Base-by-base conservation (phyloP, 1,139 yeast genomes). In the Geotrichum citri-aurantii region DNA sequence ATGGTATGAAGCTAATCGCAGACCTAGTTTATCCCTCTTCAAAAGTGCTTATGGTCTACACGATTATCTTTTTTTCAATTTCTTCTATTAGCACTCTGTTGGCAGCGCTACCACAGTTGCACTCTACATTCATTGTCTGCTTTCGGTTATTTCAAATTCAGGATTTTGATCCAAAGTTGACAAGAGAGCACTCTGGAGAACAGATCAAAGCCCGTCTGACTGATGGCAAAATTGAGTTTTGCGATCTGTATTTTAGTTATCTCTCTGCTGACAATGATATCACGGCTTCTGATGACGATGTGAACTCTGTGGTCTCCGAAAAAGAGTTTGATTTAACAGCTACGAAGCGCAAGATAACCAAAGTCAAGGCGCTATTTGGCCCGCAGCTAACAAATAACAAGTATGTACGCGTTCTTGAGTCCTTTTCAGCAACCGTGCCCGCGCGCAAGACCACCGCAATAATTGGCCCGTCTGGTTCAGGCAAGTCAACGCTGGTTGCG, bases 391-490 rank as follows among this genome's bases (percentile, higher is more conserved):
- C 57, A 10, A 54, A 40, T 7, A 19, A 27, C 6, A 49, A 55
- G 12, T 27, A 54, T 33, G 50, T 49, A 48, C 53, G 57, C 3
- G 61, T 62, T n/a, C 63, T 72, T 2, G 54, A 60, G 1, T 50
- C 64, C 17, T 61, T 72, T 33, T 63, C 64, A 17, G 79, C 88
- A 55, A 73, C 71, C 3, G 79, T 90, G 37, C 70, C 76, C 1
- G 77, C 84, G 1, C 86, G 88, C 14, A 86, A 89, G 56, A 84
- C 86, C 57, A 82, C 92, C 6, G 91, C 96, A 68, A 79, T 92
- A 56, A 92, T 87, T 14, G 97, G 97, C 0, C 91, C 95, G 0
- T 87, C 95, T 8, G 97, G 97, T 0, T 82, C 89, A 60, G 97
- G 97, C 17, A 91, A 91, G 68, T 87, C 96, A 1, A 90, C 97